These are phyloP conservation scores for Fusarium mundagurra DNA, from an alignment of 2,329 filamentous ascomycete genomes.

Conservation along the genomic window DNA sequence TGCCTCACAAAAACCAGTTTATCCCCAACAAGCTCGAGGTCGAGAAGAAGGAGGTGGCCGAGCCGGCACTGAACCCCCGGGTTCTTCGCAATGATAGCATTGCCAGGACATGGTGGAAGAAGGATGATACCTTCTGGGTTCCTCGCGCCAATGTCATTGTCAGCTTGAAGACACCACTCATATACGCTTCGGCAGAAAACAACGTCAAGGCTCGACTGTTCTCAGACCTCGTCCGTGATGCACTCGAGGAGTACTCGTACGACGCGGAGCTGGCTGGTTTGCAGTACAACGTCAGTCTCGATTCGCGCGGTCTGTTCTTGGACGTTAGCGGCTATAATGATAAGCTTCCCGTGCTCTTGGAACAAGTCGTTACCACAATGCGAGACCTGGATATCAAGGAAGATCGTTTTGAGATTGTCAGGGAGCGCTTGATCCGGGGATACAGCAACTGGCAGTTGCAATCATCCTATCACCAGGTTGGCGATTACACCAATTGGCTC, in stretches of 20 bases:
- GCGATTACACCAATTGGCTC: constrained; percentile 83
- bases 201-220: constrained; percentile 82
- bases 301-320: constrained; percentile 78
- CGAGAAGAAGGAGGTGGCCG: constrained; percentile 88
- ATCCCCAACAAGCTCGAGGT: constrained; percentile 94
- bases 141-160: constrained; percentile 91
- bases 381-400: constrained; percentile 79
- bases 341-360: constrained; percentile 88
- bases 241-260: constrained; percentile 91
- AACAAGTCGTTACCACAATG: constrained; percentile 74
- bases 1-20: constrained; percentile 95
- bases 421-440: constrained; percentile 80
- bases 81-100: constrained; percentile 85
- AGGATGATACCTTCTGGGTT: constrained; percentile 98
- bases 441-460: constrained; percentile 85
- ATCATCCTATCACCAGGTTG: constrained; percentile 89
- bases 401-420: constrained; percentile 91
- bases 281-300: constrained; percentile 80
- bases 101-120: constrained; percentile 94
- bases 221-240: constrained; percentile 86
- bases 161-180: constrained; percentile 80
- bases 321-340: constrained; percentile 94
- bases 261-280: constrained; percentile 93
- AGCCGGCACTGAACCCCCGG: constrained; percentile 77
- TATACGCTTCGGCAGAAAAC: constrained; percentile 81